A percentile compares a stretch with the other conserved stretches of the same genome.
These are phyloP conservation scores for Durotheca rogersii DNA, from an alignment of 495 filamentous ascomycete species.

Conservation along the genomic window DNA sequence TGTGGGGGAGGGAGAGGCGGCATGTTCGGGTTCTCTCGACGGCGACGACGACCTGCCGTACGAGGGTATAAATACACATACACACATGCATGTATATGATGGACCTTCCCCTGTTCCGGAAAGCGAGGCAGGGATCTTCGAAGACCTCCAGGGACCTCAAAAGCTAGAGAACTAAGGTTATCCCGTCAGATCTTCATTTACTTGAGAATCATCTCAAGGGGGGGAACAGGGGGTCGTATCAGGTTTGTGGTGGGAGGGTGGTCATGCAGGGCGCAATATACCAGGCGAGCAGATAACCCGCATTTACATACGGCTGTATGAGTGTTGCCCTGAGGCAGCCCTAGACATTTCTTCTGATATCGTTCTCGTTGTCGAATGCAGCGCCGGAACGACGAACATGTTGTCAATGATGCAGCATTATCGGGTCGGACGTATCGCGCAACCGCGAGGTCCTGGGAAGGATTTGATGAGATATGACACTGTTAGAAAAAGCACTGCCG, in stretches of 20 bases:
- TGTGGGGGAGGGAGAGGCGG: too few relatives aligned
- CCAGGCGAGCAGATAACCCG: slow-evolving; percentile 19
- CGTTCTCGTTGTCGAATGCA: neutral
- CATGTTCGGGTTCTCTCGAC: neutral
- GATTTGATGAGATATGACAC: neutral
- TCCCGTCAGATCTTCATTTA: slow-evolving; percentile 21
- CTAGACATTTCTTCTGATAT: neutral
- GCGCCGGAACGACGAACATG: neutral
- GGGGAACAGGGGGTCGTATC: too few relatives aligned
- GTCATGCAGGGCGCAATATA: slow-evolving; percentile 6
- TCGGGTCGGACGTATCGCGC: too few relatives aligned
- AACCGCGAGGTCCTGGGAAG: neutral
- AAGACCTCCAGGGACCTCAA: neutral
- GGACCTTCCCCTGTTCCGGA: slow-evolving; percentile 16
- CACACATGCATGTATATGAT: slow-evolving; percentile 23
- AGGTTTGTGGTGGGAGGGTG: too few relatives aligned
- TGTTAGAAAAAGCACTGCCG: too few relatives aligned
- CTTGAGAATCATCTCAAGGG: slow-evolving; percentile 14
- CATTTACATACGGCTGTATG: neutral
- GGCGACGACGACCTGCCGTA: neutral
- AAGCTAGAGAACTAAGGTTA: slow-evolving; percentile 21
- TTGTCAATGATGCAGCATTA: too few relatives aligned
- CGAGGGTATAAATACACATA: slow-evolving; percentile 28
- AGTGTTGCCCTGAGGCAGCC: slow-evolving; percentile 10
- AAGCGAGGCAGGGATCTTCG: slow-evolving; percentile 13